Conservation (phyloP, 2,329 filamentous ascomycete species). For the Metarhizium guizhouense region DNA sequence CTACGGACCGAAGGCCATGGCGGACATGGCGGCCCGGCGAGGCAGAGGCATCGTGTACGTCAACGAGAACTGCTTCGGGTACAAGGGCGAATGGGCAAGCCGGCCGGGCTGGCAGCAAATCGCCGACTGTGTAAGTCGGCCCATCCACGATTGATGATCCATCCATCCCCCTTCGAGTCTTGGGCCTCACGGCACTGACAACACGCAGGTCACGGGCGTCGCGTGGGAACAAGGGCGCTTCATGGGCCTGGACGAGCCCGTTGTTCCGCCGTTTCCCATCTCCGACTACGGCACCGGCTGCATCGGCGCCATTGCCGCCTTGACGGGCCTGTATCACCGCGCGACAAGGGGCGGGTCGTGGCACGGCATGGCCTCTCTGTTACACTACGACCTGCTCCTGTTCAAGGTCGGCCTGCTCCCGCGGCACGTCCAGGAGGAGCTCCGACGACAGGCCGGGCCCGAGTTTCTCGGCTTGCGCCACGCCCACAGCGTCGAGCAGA, state of each 20-base stretch:
- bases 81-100: constrained; percentile 46
- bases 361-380: constrained; percentile 53
- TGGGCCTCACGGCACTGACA: not conserved
- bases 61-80: constrained; percentile 64
- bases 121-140: constrained; percentile 44
- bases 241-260: constrained; percentile 53
- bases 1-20: constrained; percentile 48
- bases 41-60: constrained; percentile 59
- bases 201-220: constrained; percentile 39
- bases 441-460: constrained; percentile 38
- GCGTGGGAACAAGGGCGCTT: constrained; percentile 54
- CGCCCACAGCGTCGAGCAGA: constrained; percentile 55
- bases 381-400: constrained; percentile 61
- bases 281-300: constrained; percentile 64
- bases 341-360: constrained; percentile 57
- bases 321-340: constrained; percentile 54
- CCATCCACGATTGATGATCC: not conserved
- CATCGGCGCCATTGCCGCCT: constrained; percentile 58
- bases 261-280: constrained; percentile 57
- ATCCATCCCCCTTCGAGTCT: constrained; percentile 2
- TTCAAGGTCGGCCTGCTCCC: constrained; percentile 52
- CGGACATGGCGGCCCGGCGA: constrained; percentile 41
- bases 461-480: constrained; percentile 51
- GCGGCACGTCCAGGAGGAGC: constrained; percentile 37
- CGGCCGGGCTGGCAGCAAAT: constrained; percentile 66